These are phyloP conservation scores for Cochliopodium minus DNA, from an alignment of 208 protist species.

Conservation along the genomic window DNA sequence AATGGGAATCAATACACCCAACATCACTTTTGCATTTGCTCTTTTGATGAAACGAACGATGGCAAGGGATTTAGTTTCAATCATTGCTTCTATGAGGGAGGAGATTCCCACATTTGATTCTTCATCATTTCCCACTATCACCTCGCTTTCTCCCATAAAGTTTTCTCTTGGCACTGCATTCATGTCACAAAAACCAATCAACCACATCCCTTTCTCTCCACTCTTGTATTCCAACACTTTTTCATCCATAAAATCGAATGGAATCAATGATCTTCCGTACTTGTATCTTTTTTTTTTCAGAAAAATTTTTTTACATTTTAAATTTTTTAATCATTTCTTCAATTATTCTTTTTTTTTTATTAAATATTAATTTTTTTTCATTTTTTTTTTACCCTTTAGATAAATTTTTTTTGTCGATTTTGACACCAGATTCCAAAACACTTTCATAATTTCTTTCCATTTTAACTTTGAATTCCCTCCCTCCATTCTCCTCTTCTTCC, in stretches of 20 bases:
- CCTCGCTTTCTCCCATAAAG: slow-evolving; percentile 43
- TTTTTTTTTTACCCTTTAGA: too few relatives aligned
- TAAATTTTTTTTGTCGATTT: too few relatives aligned
- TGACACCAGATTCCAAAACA: too few relatives aligned
- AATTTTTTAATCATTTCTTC: too few relatives aligned
- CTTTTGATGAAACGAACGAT: slow-evolving; percentile 56
- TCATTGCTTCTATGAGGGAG: slow-evolving; percentile 48
- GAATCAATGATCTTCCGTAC: slow-evolving; percentile 54
- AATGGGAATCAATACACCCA: slow-evolving; percentile 42
- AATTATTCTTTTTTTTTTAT: too few relatives aligned
- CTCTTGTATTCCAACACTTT: slow-evolving; percentile 38
- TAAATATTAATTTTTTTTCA: too few relatives aligned
- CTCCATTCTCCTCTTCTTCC: too few relatives aligned
- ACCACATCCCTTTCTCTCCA: slow-evolving; percentile 31
- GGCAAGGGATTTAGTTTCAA: slow-evolving; percentile 25
- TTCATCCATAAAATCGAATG: slow-evolving; percentile 47
- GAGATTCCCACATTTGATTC: slow-evolving; percentile 39
- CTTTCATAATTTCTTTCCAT: too few relatives aligned
- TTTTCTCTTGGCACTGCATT: slow-evolving; percentile 41
- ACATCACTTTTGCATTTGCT: slow-evolving; percentile 26
- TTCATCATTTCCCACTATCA: slow-evolving; percentile 44
- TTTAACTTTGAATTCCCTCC: too few relatives aligned
- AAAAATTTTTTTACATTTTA: too few relatives aligned
- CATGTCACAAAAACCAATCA: slow-evolving; percentile 47
- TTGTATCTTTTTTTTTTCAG: slow-evolving; percentile 48